Evolutionary conservation across 2,329 filamentous ascomycete genomes (phyloP).

Genomic region (Thelonectria olida): DNA sequence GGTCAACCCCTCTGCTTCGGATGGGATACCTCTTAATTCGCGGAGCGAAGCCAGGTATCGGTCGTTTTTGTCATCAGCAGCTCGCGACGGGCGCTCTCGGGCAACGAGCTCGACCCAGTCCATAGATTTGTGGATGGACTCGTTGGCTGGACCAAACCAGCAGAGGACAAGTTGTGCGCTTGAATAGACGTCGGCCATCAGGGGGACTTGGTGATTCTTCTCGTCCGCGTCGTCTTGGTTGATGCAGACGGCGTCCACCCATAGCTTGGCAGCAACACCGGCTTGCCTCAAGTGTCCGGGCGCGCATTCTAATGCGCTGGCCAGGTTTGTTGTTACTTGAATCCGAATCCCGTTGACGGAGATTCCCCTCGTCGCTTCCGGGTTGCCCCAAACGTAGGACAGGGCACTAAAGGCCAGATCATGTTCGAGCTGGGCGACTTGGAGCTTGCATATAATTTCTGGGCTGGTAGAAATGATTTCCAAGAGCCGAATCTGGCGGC

Average conservation of each 20-base stretch:
- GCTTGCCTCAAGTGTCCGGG: not conserved
- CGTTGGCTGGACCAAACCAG: not conserved
- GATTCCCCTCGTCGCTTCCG: not conserved
- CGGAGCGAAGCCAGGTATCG: not conserved
- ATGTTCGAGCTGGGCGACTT: not conserved
- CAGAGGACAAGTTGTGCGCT: not conserved
- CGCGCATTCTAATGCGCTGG: not conserved
- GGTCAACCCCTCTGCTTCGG: not conserved
- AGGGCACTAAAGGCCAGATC: not conserved
- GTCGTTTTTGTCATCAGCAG: not conserved
- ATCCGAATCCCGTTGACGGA: not conserved
- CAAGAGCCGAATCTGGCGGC: constrained; percentile 9
- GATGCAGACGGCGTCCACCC: constrained; percentile 12
- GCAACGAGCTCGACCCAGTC: not conserved
- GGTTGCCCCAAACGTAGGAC: not conserved
- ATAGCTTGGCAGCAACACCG: not conserved
- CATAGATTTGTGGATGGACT: not conserved
- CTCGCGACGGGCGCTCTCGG: not conserved
- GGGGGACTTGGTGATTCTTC: constrained; percentile 2
- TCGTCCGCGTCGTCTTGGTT: constrained; percentile 4
- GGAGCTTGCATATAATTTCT: constrained; percentile 1
- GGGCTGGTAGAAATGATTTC: not conserved
- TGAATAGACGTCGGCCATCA: constrained; percentile 2
- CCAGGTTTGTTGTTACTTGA: not conserved
- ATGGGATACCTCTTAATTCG: not conserved